A percentile compares a stretch with the other conserved stretches of the same genome.
phyloP scores from a whole-genome alignment of 2,329 filamentous ascomycete species.

The Hypomyces perniciosus region DNA sequence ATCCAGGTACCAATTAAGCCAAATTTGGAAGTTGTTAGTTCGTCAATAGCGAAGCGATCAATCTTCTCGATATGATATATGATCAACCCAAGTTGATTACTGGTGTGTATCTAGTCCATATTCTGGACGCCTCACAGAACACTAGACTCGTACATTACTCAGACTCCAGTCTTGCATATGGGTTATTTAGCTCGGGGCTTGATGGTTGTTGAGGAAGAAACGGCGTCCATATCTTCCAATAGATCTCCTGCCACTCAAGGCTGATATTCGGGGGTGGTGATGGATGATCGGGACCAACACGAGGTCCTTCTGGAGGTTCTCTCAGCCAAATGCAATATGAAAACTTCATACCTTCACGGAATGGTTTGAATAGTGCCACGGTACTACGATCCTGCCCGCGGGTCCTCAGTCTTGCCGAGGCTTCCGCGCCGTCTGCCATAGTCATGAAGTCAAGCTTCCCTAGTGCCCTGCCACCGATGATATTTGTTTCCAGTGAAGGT shows the following conservation, averaged over 20 bases:
- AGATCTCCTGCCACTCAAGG: not conserved
- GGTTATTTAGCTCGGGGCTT: not conserved
- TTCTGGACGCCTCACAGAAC: not conserved
- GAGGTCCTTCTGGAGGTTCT: not conserved
- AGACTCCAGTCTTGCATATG: not conserved
- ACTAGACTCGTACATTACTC: not conserved
- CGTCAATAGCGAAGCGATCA: not conserved
- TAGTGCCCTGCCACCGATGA: not conserved
- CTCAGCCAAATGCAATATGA: not conserved
- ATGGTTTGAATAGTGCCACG: not conserved
- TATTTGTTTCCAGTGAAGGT: not conserved
- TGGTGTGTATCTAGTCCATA: constrained; percentile 1
- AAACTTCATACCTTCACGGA: not conserved
- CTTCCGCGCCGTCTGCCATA: not conserved
- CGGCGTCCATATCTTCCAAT: not conserved
- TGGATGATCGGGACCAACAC: not conserved
- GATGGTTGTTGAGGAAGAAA: not conserved
- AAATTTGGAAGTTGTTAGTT: not conserved
- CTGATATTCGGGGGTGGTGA: not conserved
- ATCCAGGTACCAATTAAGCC: too few species aligned
- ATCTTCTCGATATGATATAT: constrained; percentile 4
- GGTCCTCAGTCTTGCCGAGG: not conserved
- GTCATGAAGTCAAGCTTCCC: not conserved
- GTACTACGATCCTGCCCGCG: not conserved
- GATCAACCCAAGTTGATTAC: not conserved